Percentiles rank a stretch among this genome's conserved stretches.
Evolutionary conservation across 352 stramenopile genomes (phyloP).

Genomic region (Thalassiosira allenii): DNA sequence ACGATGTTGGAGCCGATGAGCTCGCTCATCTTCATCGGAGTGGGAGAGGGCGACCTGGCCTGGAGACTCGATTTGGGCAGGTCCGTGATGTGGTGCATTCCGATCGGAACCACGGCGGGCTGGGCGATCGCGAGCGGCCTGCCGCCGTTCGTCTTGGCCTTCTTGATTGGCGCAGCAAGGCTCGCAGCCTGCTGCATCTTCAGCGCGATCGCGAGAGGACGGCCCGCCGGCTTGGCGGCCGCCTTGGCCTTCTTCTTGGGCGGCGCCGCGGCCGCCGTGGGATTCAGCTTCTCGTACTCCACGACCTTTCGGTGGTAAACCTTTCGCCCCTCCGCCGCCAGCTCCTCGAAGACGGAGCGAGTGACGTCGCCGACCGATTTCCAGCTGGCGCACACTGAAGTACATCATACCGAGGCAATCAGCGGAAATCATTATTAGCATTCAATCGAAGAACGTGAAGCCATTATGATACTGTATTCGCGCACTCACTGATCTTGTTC

Average conservation of each 20-base stretch:
- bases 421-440: too few relatives aligned
- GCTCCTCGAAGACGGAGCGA: constrained; percentile 2
- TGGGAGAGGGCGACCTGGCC: not conserved
- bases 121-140: too few relatives aligned
- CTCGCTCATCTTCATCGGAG: too few relatives aligned
- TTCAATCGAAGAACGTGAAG: too few relatives aligned
- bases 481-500: not conserved
- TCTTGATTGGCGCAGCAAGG: not conserved
- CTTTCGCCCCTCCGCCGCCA: constrained; percentile 2
- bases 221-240: too few relatives aligned
- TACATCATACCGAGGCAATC: too few relatives aligned
- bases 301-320: not conserved
- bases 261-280: too few relatives aligned
- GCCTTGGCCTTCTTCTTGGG: not conserved
- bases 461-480: too few relatives aligned
- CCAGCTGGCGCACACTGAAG: not conserved
- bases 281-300: not conserved
- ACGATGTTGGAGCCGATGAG: not conserved
- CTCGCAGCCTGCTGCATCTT: not conserved
- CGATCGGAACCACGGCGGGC: too few relatives aligned
- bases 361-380: not conserved
- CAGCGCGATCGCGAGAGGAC: too few relatives aligned
- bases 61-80: not conserved
- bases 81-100: not conserved
- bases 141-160: not conserved